A percentile compares a stretch with the other conserved stretches of the same genome.
Evolutionary conservation across 1,284 basidiomycete genomes (phyloP).

Genomic region (Termitomyces sp.): DNA sequence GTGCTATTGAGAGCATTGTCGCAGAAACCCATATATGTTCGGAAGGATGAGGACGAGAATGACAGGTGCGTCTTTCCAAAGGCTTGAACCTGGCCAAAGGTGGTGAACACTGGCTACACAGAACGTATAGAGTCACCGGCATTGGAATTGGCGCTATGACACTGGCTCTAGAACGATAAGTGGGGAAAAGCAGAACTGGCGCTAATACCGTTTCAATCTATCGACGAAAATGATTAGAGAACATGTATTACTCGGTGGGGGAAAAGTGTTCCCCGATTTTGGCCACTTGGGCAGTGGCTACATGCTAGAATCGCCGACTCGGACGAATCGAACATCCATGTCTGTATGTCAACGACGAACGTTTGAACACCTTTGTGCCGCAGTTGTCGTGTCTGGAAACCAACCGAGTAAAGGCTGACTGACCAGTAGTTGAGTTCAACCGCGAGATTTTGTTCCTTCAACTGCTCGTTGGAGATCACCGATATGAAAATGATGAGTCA

Average conservation of each 20-base stretch:
- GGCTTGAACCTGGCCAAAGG: not conserved
- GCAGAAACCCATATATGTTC: constrained; percentile 2
- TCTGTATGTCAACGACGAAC: not conserved
- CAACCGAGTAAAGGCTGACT: not conserved
- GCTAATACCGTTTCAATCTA: not conserved
- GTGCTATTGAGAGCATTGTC: not conserved
- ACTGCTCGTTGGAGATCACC: not conserved
- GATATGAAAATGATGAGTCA: not conserved
- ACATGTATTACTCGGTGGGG: not conserved
- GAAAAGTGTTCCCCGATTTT: not conserved
- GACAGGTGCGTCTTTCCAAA: not conserved
- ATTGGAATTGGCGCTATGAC: not conserved
- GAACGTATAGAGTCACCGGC: not conserved
- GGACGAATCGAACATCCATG: not conserved
- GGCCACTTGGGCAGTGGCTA: not conserved
- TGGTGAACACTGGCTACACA: not conserved
- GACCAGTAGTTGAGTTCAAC: not conserved
- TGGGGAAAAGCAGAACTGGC: not conserved
- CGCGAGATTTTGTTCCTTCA: not conserved
- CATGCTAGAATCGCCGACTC: not conserved
- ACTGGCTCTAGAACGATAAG: not conserved
- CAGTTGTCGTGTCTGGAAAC: no score
- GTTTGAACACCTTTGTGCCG: not conserved
- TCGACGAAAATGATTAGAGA: not conserved
- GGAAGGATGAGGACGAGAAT: not conserved